Base-by-base conservation (phyloP, 139 green algal species). In the Raphidocelis subcapitata region DNA sequence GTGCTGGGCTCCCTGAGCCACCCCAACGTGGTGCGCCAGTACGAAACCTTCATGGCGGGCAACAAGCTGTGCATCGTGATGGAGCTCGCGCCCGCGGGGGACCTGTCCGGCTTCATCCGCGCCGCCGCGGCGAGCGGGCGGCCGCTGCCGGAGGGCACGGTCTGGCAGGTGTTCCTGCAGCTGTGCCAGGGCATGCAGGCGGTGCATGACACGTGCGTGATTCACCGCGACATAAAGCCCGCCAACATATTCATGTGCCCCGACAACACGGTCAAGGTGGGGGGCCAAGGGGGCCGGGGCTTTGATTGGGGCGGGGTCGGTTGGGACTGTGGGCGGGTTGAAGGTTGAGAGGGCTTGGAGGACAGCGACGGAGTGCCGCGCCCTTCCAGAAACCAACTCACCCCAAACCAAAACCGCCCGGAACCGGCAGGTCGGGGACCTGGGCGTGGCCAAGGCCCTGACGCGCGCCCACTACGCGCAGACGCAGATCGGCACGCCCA, bases 151-250 rank as follows among this genome's bases (percentile, higher is more conserved):
- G 85, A 92, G 70, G 77, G 82, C 10, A 62, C 77, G 36, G 80
- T 92, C 24, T 91, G 85, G 87, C 76, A 75, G 56, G 76, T 68
- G 10, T 64, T 67, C 62, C 24, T 82, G 51, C 76, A 84, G 75
- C 62, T 81, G 2, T 83, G 80, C 62, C 62, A 85, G 72, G 86
- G 74, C 35, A 47, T 92, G 70, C 73, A 83, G 70, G 71, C 73
- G 51, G 77, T 91, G 62, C 89, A 94, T 78, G 46, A 79, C 59
- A 81, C 77, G 57, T 80, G 79, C 33, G 81, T 94, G 28, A 77
- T 94, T n/a, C 89, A 94, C 65, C 55, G 86, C 35, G 79, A 87
- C 71, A 79, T 90, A 57, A 94, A 94, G 70, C 75, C 87, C 8
- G 76, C 67, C 62, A 82, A 82, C 57, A 79, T 82, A 62, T 71